Base-by-base conservation (phyloP, 768 basidiomycete species). In the Lyophyllum decastes region DNA sequence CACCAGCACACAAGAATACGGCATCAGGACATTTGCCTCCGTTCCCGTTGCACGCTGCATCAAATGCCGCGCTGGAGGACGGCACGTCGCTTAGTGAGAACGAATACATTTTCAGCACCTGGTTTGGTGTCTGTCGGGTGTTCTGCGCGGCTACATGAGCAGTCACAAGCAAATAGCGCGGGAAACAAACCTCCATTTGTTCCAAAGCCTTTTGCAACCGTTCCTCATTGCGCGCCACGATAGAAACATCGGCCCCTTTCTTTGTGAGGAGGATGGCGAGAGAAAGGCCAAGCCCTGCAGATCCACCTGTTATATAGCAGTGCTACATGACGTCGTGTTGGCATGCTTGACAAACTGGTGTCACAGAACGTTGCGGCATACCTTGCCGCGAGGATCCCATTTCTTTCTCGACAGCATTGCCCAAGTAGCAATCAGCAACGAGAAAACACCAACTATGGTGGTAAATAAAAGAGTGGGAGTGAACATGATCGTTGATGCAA, bases 221-320 rank as follows among this genome's bases (percentile, higher is more conserved):
- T 46, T 76, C 77, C 65, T 87, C 78, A 50, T 88, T 85, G 17
- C 94, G 81, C 10, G 93, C 94, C 14, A 95, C 88, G 59, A 96
- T 93, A 16, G 91, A 92, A 2, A 96, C 87, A 61, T 92, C 80
- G 0, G 94, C 92, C 1, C 95, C 94, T 60, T 78, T 78, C 61
- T 76, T 76, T 16, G 84, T 82, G 4, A 96, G 79, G 27, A 88
- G 74, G 34, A 82, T 77, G 1, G 94, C 90, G 8, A 96, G 76
- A 0, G 85, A 81, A 4, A 93, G 80, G 1, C 95, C 95, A 2
- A 95, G 83, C 2, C 95, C 95, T n/a, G 86, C 77, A 40, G 87
- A 89, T 4, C 91, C 94, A 4, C 95, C 95, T 1, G 94, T 94
- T 22, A 97, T 78, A 70, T 93, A 92, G 72, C 88, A 86, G 64